A percentile compares a stretch with the other conserved stretches of the same genome.
Conservation (phyloP, 2,329 filamentous ascomycete genomes). For the Epichloe festucae region DNA sequence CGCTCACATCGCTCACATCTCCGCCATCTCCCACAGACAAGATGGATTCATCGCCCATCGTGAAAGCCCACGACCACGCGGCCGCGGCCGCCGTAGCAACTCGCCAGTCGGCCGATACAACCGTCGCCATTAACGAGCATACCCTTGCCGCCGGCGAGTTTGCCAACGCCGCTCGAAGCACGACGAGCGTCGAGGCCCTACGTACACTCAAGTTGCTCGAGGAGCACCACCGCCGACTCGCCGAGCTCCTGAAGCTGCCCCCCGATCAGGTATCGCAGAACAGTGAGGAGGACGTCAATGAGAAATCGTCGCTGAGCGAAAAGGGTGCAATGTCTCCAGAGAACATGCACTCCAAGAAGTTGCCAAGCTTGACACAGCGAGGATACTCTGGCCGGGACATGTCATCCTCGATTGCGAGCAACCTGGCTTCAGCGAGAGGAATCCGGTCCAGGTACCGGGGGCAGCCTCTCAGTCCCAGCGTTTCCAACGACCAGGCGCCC, state of each 20-base stretch:
- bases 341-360: conserved; percentile 9
- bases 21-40: background rate
- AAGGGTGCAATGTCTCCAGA: conserved; percentile 10
- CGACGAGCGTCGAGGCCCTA: conserved; percentile 57
- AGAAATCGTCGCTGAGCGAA: conserved; percentile 12
- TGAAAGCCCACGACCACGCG: conserved; percentile 76
- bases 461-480: conserved; percentile 56
- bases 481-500: conserved; percentile 61
- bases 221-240: conserved; percentile 73
- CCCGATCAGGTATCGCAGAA: conserved; percentile 29
- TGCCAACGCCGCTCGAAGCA: conserved; percentile 64
- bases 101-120: conserved; percentile 60
- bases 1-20: background rate
- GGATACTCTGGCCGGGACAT: conserved; percentile 52
- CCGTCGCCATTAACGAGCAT: conserved; percentile 77
- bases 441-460: conserved; percentile 57
- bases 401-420: conserved; percentile 76
- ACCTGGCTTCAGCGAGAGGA: conserved; percentile 72
- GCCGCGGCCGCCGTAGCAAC: conserved; percentile 72
- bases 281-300: conserved; percentile 10
- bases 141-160: conserved; percentile 81
- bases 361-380: conserved; percentile 24
- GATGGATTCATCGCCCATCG: conserved; percentile 27
- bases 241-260: conserved; percentile 65
- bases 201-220: conserved; percentile 77